Percentiles rank a stretch among this genome's conserved stretches.
These are phyloP conservation scores for Leptographium procerum DNA, from an alignment of 2,329 filamentous ascomycete species.

Conservation along the genomic window DNA sequence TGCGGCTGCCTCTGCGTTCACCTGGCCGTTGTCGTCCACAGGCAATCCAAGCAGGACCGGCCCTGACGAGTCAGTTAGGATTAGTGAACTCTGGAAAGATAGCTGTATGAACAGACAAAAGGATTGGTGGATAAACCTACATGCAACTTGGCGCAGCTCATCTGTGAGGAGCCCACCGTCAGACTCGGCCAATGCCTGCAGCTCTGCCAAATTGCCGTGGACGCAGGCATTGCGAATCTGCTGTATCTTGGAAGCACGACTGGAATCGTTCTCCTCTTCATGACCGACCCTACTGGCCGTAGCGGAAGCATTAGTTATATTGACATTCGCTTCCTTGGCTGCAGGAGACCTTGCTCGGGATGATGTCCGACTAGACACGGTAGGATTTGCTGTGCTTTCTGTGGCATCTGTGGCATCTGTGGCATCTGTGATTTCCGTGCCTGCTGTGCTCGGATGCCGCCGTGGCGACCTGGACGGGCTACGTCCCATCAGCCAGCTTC, in stretches of 20 bases:
- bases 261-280: slow-evolving; percentile 1
- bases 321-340: not conserved
- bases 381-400: not conserved
- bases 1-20: slow-evolving; percentile 7
- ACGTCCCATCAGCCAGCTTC: not conserved
- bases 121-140: slow-evolving; percentile 40
- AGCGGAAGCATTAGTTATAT: too few species aligned
- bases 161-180: slow-evolving; percentile 58
- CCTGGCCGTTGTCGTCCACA: slow-evolving; percentile 1
- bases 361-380: not conserved
- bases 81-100: not conserved
- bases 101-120: too few species aligned
- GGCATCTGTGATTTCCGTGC: not conserved
- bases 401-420: not conserved
- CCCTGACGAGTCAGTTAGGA: slow-evolving; percentile 35
- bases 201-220: slow-evolving; percentile 39
- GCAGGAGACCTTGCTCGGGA: not conserved
- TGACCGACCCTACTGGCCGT: not conserved
- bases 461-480: not conserved
- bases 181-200: slow-evolving; percentile 49
- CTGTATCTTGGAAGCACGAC: slow-evolving; percentile 22
- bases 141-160: slow-evolving; percentile 59
- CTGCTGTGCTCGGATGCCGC: not conserved
- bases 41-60: slow-evolving; percentile 42
- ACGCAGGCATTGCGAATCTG: slow-evolving; percentile 50